Evolutionary conservation across 352 stramenopile species (phyloP), one percentile per base, ranked within the genome.

Genomic region (Globisporangium abappressorium): DNA sequence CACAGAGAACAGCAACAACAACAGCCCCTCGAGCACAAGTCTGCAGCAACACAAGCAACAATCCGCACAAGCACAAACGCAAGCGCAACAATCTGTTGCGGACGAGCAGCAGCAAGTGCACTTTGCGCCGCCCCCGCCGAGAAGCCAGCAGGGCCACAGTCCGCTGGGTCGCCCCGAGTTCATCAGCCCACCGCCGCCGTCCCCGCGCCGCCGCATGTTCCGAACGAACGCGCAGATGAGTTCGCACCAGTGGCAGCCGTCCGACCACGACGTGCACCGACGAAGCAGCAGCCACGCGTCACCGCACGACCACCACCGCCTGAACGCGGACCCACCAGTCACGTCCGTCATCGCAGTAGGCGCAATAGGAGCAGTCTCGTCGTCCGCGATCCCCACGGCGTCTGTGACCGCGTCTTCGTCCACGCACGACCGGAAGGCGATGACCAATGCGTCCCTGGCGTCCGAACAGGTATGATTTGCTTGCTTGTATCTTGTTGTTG

Each of bases 191-290:
- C 46, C 59, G 14, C 65, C 57, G 20, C 33, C 33, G 8, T 76
- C 72, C 15, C 72, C 72, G 5, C 69, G 62, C n/a, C 57, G 72
- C 15, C 64, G 65, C 15, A 61, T 70, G 28, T 69, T 76, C 14
- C 72, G 65, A 6, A 22, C 69, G 5, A 46, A 9, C 12, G 14
- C 41, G 14, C 55, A 47, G 11, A 26, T 58, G 64, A 3, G 30
- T 0, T 5, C 43, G 22, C 64, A 70, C 46, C 34, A 64, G 18
- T 65, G 65, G 33, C 22, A 47, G n/a, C 34, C 53, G 6, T 30
- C 59, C 0, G 20, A 65, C 30, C 69, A 70, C 5, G 69, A 75
- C 4, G 41, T 18, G 0, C 59, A 66, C n/a, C 72, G 53, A 26
- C 65, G 72, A 24, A 61, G 38, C 55, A 61, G 38, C 51, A 57